A percentile compares a stretch with the other conserved stretches of the same genome.
Conservation (phyloP, 352 stramenopile species). For the Phytophthora kernoviae region DNA sequence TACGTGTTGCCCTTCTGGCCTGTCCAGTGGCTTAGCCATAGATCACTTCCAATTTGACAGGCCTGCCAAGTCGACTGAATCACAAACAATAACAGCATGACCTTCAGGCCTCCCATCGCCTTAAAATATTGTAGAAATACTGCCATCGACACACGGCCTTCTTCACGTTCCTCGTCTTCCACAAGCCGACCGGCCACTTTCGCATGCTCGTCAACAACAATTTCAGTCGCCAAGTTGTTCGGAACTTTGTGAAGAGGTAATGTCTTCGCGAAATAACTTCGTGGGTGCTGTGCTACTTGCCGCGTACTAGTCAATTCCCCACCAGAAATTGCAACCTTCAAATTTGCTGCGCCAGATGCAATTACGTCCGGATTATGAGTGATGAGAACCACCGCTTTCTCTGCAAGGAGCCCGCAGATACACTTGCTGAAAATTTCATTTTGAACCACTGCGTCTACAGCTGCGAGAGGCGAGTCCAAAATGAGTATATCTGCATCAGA, state of each 20-base stretch:
- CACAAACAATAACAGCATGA: conserved; percentile 12
- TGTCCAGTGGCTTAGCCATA: conserved; percentile 43
- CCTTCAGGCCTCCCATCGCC: conserved; percentile 34
- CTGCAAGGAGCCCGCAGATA: conserved; percentile 26
- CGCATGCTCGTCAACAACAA: background rate
- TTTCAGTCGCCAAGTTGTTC: background rate
- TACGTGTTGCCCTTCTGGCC: conserved; percentile 27
- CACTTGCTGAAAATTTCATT: conserved; percentile 82
- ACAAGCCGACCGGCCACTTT: conserved; percentile 28
- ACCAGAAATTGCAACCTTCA: conserved; percentile 21
- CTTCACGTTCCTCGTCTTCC: conserved; percentile 42
- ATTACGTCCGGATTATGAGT: conserved; percentile 87
- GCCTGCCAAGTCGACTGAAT: conserved; percentile 33
- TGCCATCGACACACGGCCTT: conserved; percentile 37
- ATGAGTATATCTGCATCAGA: conserved; percentile 68
- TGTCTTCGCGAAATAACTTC: conserved; percentile 3
- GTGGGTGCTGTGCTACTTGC: background rate
- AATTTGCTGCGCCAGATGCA: conserved; percentile 18
- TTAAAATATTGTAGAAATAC: conserved; percentile 50
- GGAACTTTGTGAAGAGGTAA: background rate
- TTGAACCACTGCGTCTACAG: conserved; percentile 93
- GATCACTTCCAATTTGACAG: conserved; percentile 34
- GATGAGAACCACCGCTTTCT: conserved; percentile 85
- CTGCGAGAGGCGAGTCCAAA: conserved; percentile 92
- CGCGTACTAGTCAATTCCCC: conserved; percentile 1